phyloP scores from a whole-genome alignment of 306 rosid genomes.

The Vigna reflexopilosa region DNA sequence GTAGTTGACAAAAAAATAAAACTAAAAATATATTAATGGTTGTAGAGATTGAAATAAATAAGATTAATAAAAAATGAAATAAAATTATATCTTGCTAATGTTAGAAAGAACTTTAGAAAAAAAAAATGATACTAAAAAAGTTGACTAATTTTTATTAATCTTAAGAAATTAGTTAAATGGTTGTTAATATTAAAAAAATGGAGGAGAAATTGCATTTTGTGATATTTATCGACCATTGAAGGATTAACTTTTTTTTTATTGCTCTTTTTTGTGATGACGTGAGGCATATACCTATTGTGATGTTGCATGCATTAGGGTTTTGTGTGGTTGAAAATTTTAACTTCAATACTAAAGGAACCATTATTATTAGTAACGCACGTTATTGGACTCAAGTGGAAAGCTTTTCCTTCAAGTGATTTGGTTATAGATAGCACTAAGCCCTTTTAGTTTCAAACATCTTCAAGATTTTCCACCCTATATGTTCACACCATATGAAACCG shows the following conservation, averaged over 20 bases:
- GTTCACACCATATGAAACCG: neutral
- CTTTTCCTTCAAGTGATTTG: slow-evolving; percentile 8
- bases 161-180: no score
- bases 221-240: neutral
- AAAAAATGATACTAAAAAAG: no score
- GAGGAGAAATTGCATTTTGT: neutral
- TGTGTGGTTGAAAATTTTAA: neutral
- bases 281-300: neutral
- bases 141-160: no score
- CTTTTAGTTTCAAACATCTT: neutral
- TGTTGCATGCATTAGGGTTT: neutral
- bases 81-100: no score
- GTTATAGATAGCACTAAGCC: neutral
- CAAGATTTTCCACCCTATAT: no score
- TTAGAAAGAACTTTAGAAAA: no score
- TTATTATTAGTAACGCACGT: neutral
- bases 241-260: neutral
- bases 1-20: no score
- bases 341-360: neutral
- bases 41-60: no score
- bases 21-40: no score
- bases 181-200: no score
- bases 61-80: no score
- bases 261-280: neutral
- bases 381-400: neutral